These are phyloP conservation scores for Podaxis sp. DNA, from an alignment of 768 basidiomycete genomes.

Conservation along the genomic window DNA sequence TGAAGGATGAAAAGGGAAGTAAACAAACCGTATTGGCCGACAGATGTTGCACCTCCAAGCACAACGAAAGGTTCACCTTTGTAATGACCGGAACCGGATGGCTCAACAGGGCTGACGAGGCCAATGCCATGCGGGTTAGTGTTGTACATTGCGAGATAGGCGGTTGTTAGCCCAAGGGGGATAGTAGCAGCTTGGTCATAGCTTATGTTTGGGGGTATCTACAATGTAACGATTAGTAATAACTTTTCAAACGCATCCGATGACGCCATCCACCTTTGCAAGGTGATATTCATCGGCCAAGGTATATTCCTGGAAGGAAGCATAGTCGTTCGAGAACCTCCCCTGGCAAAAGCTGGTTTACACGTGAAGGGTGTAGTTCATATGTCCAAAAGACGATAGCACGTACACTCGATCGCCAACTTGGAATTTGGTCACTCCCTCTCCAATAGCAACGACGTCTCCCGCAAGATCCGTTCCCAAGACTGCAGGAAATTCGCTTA, in stretches of 20 bases:
- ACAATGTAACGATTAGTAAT: not conserved
- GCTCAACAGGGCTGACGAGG: slow-evolving; percentile 38
- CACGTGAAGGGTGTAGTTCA: not conserved
- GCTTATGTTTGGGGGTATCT: slow-evolving; percentile 47
- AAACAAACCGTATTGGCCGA: slow-evolving; percentile 25
- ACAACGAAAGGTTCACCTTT: slow-evolving; percentile 41
- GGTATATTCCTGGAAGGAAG: slow-evolving; percentile 46
- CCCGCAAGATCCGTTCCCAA: slow-evolving; percentile 50
- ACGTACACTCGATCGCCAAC: slow-evolving; percentile 53
- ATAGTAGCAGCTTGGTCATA: slow-evolving; percentile 51
- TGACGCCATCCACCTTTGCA: slow-evolving; percentile 33
- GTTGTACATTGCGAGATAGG: slow-evolving; percentile 50
- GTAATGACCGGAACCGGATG: slow-evolving; percentile 39
- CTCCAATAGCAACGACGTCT: slow-evolving; percentile 47
- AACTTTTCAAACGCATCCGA: slow-evolving; percentile 6
- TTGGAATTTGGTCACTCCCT: slow-evolving; percentile 45
- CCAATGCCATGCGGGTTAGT: slow-evolving; percentile 36
- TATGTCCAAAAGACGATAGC: not conserved
- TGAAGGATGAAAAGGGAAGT: slow-evolving; percentile 30
- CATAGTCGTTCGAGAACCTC: slow-evolving; percentile 34
- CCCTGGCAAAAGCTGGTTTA: slow-evolving; percentile 36
- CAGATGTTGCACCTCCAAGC: slow-evolving; percentile 30
- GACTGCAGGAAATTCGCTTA: slow-evolving; percentile 45
- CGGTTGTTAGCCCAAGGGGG: slow-evolving; percentile 48
- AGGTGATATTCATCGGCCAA: slow-evolving; percentile 38